Percentiles rank a stretch among this genome's conserved stretches.
phyloP scores from a whole-genome alignment of 345 rosid genomes.

The Geranium brycei region DNA sequence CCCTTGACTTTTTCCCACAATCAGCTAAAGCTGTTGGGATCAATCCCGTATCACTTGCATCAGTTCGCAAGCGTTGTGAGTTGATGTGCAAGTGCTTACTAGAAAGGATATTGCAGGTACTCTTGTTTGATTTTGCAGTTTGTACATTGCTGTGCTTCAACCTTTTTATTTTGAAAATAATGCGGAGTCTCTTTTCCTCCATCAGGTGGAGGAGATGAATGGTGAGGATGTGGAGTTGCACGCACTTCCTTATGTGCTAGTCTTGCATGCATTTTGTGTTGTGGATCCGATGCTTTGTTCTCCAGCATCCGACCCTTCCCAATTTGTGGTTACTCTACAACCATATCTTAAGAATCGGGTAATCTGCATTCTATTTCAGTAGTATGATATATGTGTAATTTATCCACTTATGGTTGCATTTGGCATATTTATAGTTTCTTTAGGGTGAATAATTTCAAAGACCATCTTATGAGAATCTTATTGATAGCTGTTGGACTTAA shows the following conservation, averaged over 20 bases:
- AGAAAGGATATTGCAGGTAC: slow-evolving; percentile 90
- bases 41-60: slow-evolving; percentile 68
- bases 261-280: slow-evolving; percentile 82
- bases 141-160: slow-evolving; percentile 7
- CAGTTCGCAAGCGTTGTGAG: slow-evolving; percentile 89
- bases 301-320: slow-evolving; percentile 86
- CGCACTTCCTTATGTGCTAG: slow-evolving; percentile 72
- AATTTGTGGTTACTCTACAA: slow-evolving; percentile 83
- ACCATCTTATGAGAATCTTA: too few species aligned
- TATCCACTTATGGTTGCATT: not conserved
- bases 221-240: slow-evolving; percentile 47
- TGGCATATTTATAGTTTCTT: too few species aligned
- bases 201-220: slow-evolving; percentile 81
- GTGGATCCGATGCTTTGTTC: slow-evolving; percentile 91
- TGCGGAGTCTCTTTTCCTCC: slow-evolving; percentile 10
- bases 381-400: not conserved
- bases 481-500: too few species aligned
- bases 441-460: too few species aligned
- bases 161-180: slow-evolving; percentile 8
- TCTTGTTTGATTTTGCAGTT: slow-evolving; percentile 5
- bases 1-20: slow-evolving; percentile 89
- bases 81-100: slow-evolving; percentile 91
- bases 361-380: not conserved
- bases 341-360: slow-evolving; percentile 98
- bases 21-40: slow-evolving; percentile 95